Conservation (phyloP, 1,284 basidiomycete genomes). For the Ganoderma lucidum region DNA sequence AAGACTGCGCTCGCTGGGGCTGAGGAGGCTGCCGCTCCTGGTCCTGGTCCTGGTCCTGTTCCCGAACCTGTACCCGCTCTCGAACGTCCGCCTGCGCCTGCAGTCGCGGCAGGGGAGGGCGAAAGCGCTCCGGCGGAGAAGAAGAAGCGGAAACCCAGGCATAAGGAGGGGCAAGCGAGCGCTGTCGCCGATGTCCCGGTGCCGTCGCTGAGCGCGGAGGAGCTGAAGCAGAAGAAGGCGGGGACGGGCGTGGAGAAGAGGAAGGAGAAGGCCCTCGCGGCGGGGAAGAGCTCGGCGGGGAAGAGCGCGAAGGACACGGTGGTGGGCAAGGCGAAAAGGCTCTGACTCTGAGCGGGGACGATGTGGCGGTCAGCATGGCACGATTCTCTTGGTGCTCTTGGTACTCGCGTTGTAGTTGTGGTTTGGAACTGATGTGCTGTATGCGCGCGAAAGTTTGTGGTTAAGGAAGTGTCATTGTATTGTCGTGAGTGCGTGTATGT, state of each 20-base stretch:
- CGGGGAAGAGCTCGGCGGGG: slow-evolving; percentile 43
- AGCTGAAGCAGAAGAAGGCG: slow-evolving; percentile 62
- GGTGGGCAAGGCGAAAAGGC: slow-evolving; percentile 49
- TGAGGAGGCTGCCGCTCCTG: slow-evolving; percentile 8
- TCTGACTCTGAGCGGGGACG: slow-evolving; percentile 20
- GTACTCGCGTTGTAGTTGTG: neutral
- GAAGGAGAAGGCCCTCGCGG: slow-evolving; percentile 58
- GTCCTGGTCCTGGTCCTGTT: neutral
- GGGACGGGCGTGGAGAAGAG: slow-evolving; percentile 53
- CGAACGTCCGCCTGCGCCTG: slow-evolving; percentile 13
- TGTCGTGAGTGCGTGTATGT: slow-evolving; percentile 3
- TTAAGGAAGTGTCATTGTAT: neutral
- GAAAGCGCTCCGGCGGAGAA: slow-evolving; percentile 25
- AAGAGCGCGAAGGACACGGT: slow-evolving; percentile 63
- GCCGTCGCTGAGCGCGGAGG: slow-evolving; percentile 30
- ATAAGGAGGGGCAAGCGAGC: slow-evolving; percentile 19
- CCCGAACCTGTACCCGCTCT: neutral
- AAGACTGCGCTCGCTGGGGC: slow-evolving; percentile 41
- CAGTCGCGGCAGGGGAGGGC: slow-evolving; percentile 5
- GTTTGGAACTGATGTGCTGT: neutral
- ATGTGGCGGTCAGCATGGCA: neutral
- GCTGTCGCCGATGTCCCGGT: slow-evolving; percentile 2
- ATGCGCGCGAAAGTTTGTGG: neutral
- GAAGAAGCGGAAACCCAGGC: slow-evolving; percentile 36
- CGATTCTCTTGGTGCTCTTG: neutral